Base-by-base conservation (phyloP, 1,139 yeast species). In the Pichia sp. region DNA sequence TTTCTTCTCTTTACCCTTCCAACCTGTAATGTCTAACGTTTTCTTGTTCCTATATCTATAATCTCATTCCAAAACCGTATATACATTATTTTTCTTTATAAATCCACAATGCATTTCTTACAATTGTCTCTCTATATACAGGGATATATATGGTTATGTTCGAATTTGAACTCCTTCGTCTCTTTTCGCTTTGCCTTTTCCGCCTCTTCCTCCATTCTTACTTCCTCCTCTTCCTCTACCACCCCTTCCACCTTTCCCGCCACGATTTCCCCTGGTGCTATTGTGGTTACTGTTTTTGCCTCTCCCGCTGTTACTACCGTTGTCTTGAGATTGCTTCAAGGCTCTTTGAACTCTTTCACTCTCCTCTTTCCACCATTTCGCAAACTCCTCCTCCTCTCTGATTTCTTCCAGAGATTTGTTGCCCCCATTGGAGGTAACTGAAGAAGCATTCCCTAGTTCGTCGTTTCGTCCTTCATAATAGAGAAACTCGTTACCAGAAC, bases 301-400 rank as follows among this genome's bases (percentile, higher is more conserved):
- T 4, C 46, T 25, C 8, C 26, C 19, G 7, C 19, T 12, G 5
- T 8, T 16, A 3, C 34, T 34, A 13, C 13, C 8, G 13, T n/a
- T 23, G 6, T 16, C 21, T 23, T 26, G 21, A 13, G 19, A 10
- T 65, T 68, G 23, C 71, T 76, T 68, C 59, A 66, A 57, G 59
- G 73, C 78, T 48, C 64, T 66, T 63, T 85, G 90, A 8, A 83
- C 85, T 47, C 78, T 70, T 21, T 72, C 72, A 40, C 86, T 74
- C 62, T 87, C 95, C 58, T 79, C 82, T 47, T 78, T 85, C 91
- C 95, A 87, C 96, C 96, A 87, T 56, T 70, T 74, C 19, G 82
- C 87, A 70, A 87, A 87, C 62, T 83, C 89, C 62, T 86, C 88
- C 60, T 87, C 95, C 59, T 83, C 82, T 66, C 83, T 89, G 48